These are phyloP conservation scores for Septoria petroselini DNA, from an alignment of 2,329 filamentous ascomycete genomes.

Conservation along the genomic window DNA sequence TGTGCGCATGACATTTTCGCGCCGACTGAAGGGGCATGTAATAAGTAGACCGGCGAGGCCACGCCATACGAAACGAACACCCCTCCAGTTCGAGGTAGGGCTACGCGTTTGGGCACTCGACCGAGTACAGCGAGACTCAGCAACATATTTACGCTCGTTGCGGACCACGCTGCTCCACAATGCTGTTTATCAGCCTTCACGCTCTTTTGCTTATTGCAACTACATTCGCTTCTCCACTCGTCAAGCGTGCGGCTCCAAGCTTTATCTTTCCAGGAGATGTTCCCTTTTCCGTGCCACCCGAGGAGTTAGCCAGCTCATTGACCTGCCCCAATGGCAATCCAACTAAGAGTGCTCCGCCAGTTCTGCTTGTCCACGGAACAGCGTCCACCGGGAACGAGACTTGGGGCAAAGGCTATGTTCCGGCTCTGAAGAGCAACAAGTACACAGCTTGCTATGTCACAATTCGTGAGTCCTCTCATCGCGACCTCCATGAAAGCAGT, in stretches of 20 bases:
- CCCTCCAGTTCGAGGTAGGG: too few relatives aligned
- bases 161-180: constrained; percentile 8
- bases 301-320: constrained; percentile 29
- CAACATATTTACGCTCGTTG: not conserved
- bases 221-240: constrained; percentile 21
- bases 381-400: constrained; percentile 31
- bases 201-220: constrained; percentile 14
- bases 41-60: too few relatives aligned
- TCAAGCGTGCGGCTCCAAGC: constrained; percentile 21
- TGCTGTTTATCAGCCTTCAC: constrained; percentile 17
- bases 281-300: constrained; percentile 29
- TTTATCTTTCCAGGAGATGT: constrained; percentile 33
- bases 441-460: constrained; percentile 36
- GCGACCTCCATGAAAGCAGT: not conserved
- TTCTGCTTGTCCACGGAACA: constrained; percentile 35
- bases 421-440: constrained; percentile 31
- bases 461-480: constrained; percentile 24
- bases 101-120: not conserved
- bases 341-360: constrained; percentile 27
- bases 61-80: too few relatives aligned
- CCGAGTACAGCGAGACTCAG: not conserved
- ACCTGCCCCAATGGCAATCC: constrained; percentile 35
- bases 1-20: too few relatives aligned
- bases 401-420: constrained; percentile 34
- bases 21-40: too few relatives aligned